Base-by-base conservation (phyloP, 306 rosid species). In the Sesbania bispinosa region DNA sequence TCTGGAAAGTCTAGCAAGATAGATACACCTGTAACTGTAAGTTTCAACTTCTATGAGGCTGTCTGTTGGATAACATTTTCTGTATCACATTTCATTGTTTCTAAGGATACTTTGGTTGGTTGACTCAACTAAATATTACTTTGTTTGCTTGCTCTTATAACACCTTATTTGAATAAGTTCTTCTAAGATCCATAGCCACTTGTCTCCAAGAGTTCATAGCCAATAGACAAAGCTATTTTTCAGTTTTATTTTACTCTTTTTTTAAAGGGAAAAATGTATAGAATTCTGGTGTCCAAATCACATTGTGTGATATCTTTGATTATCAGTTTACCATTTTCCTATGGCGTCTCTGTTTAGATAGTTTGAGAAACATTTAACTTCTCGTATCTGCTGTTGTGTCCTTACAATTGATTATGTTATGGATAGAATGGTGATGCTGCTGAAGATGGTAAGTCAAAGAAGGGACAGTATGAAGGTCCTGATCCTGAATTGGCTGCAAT, bases 401-500 rank as follows among this genome's bases (percentile, higher is more conserved):
- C 48, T 29, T 51, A 38, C 58, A 33, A 63, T 74, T 51, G 70
- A 58, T 10, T 9, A 33, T 75, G 59, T 58, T 53, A 29, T 66
- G 77, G 36, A 47, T 61, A 91, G 95, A 91, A 75, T 82, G 86
- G 89, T 18, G 97, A 91, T 54, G 83, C 85, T 77, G 97, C 85
- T 77, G 97, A 91, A 43, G 99, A 95, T 38, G 96, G 97, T 43
- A 95, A 89, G 80, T 58, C 88, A 20, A 95, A 81, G 88, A 89
- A 75, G 77, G 77, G 50, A 27, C 92, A 89, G 64, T 95, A 95
- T 11, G 99, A 89, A 84, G 99, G 99, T 36, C 99, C 99, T 71
- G 98, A 93, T 88, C 88, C 97, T 57, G 99, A 95, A 47, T 86
- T 95, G 85, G 99, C 99, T 58, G 99, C 82, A 74, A 95, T 95